Percentiles rank a stretch among this genome's conserved stretches.
phyloP scores from a whole-genome alignment of 257 asterid species.

The Penstemon davidsonii region DNA sequence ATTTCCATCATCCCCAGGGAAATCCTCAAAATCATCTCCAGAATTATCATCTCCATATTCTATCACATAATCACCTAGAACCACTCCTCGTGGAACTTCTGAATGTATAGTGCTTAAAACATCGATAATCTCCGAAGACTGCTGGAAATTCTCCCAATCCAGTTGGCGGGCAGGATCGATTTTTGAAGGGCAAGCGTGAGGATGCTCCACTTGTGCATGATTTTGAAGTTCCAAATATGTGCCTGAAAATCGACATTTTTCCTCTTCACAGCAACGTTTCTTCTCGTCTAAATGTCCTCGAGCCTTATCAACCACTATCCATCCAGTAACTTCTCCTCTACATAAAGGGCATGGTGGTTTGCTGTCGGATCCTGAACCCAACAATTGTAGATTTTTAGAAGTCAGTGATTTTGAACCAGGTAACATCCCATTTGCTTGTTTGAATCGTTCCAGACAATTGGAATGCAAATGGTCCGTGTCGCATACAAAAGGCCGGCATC shows the following conservation, averaged over 20 bases:
- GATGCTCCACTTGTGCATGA: constrained; percentile 70
- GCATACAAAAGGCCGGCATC: constrained; percentile 78
- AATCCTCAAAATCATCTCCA: constrained; percentile 72
- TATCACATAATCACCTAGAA: constrained; percentile 84
- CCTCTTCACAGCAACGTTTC: constrained; percentile 69
- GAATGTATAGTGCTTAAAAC: constrained; percentile 83
- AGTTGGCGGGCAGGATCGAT: constrained; percentile 83
- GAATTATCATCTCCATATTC: constrained; percentile 83
- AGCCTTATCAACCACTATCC: constrained; percentile 60
- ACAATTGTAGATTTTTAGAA: constrained; percentile 29
- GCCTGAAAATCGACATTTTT: constrained; percentile 62
- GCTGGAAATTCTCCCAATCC: constrained; percentile 84
- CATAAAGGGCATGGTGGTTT: constrained; percentile 74
- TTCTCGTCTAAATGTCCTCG: constrained; percentile 59
- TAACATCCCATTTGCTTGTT: constrained; percentile 56
- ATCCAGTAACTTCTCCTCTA: constrained; percentile 76
- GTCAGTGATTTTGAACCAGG: constrained; percentile 36
- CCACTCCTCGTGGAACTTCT: constrained; percentile 76
- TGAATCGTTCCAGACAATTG: constrained; percentile 75
- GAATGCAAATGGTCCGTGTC: constrained; percentile 78
- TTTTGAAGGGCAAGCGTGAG: constrained; percentile 70
- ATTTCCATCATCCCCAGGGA: constrained; percentile 62
- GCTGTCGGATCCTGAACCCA: constrained; percentile 35
- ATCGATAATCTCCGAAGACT: constrained; percentile 80
- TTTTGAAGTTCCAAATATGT: constrained; percentile 58